Percentiles rank a stretch among this genome's conserved stretches.
phyloP scores from a whole-genome alignment of 2,329 filamentous ascomycete genomes.

The Fusarium sp. region DNA sequence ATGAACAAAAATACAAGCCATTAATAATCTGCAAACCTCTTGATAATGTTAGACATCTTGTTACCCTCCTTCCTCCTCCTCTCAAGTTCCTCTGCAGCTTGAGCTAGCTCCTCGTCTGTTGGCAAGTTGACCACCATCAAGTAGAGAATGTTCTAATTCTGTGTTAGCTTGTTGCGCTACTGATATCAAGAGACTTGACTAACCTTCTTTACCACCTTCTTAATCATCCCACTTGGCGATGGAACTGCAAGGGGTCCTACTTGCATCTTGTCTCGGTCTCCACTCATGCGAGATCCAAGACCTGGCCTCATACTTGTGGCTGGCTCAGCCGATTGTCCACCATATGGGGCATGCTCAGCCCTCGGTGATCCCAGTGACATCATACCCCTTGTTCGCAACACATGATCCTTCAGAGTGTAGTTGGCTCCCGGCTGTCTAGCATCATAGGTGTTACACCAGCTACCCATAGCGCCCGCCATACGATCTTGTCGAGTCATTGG shows the following conservation, averaged over 20 bases:
- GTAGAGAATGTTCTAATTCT: conserved; percentile 24
- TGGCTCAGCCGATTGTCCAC: background rate
- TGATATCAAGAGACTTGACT: background rate
- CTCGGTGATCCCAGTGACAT: background rate
- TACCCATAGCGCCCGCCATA: background rate
- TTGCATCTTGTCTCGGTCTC: background rate
- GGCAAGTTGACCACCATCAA: conserved; percentile 35
- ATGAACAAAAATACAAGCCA: background rate
- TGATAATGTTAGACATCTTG: conserved; percentile 7
- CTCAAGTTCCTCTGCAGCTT: conserved; percentile 19
- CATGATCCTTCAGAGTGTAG: conserved; percentile 3
- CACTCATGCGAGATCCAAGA: background rate
- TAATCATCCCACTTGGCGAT: background rate
- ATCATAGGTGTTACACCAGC: background rate
- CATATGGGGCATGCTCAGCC: background rate
- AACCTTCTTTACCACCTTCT: conserved; percentile 16
- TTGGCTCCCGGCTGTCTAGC: background rate
- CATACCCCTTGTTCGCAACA: background rate
- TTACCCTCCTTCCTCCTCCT: background rate
- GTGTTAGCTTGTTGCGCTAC: background rate
- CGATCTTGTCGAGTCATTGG: background rate
- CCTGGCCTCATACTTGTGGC: background rate
- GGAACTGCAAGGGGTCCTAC: background rate
- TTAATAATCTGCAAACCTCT: conserved; percentile 2
- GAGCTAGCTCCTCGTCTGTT: conserved; percentile 22